A percentile compares a stretch with the other conserved stretches of the same genome.
These are phyloP conservation scores for Ceratocystis albifundus DNA, from an alignment of 2,329 filamentous ascomycete genomes.

Conservation along the genomic window DNA sequence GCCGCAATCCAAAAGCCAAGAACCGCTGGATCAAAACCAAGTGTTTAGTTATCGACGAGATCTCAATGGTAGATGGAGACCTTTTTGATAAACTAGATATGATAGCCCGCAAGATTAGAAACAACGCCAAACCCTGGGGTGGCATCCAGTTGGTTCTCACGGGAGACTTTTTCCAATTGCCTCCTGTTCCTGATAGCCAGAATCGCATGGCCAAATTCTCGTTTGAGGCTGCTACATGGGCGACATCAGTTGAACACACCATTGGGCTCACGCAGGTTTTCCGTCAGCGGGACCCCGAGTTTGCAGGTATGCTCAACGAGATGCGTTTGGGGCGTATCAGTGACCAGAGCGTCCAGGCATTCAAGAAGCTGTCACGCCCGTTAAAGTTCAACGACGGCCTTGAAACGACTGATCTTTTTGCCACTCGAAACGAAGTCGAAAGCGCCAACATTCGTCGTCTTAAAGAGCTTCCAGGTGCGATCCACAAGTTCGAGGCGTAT, in stretches of 20 bases:
- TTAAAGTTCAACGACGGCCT: constrained; percentile 64
- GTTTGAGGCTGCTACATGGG: constrained; percentile 87
- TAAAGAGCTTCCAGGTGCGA: constrained; percentile 55
- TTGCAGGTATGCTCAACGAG: constrained; percentile 92
- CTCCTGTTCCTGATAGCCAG: constrained; percentile 73
- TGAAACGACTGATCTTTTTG: constrained; percentile 71
- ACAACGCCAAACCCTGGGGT: constrained; percentile 85
- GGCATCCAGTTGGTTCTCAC: constrained; percentile 94
- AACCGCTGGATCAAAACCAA: constrained; percentile 82
- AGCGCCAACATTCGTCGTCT: constrained; percentile 69
- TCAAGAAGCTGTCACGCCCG: constrained; percentile 60
- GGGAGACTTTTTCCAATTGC: constrained; percentile 94
- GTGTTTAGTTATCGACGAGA: constrained; percentile 80
- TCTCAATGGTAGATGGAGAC: constrained; percentile 97
- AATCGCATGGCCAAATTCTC: constrained; percentile 66
- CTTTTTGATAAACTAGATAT: constrained; percentile 92
- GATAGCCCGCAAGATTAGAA: constrained; percentile 73
- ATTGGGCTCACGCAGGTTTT: constrained; percentile 94
- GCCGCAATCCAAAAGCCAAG: constrained; percentile 75
- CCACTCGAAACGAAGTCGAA: constrained; percentile 82
- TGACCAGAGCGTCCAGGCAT: constrained; percentile 62
- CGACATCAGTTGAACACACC: constrained; percentile 83
- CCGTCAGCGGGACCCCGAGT: constrained; percentile 79
- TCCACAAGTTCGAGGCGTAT: constrained; percentile 56
- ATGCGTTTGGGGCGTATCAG: constrained; percentile 83